Base-by-base conservation (phyloP, 116 monocot genomes). In the Dioscorea cayenensis region DNA sequence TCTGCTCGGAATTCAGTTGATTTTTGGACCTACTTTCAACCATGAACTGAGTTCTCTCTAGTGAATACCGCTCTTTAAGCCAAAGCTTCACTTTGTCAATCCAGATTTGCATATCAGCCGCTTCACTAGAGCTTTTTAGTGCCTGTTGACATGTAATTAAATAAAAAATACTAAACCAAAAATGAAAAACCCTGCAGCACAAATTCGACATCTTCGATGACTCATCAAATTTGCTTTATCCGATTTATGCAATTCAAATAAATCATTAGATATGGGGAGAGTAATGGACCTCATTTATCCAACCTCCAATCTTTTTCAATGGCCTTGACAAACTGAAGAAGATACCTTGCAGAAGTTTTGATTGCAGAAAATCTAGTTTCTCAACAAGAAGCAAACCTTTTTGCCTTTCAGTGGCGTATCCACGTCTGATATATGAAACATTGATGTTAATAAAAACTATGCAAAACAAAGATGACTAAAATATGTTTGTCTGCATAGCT, bases 351-450 rank as follows among this genome's bases (percentile, higher is more conserved):
- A 97, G 76, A 71, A 93, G 76, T 60, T 90, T 90, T 73, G 97
- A 93, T 69, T 93, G 97, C 52, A 97, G 76, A 70, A 93, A 93
- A 77, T 97, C 97, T 70, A 97, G 69, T 66, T 97, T 97, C 75
- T 93, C 94, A 69, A 83, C 89, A 74, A 97, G 66, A 65, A 97
- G 88, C 51, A 90, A 71, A 70, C 97, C 97, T 35, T 84, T 93
- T 75, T 93, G 86, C 67, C 84, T 88, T 77, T 97, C 90, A 36
- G 86, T 89, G 58, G 90, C 79, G 83, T 90, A 97, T 43, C 97
- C 97, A 78, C 97, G 90, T 79, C 97, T 97, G 25, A 62, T 23
- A 62, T 11, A 22, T 62, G 62, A 23, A 11, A 62, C 23, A 62
- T 62, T 23, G 16, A 62, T 20, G 14, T n/a, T 29, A 72, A 72